A percentile compares a stretch with the other conserved stretches of the same genome.
These are phyloP conservation scores for Hyphodiscus hymeniophilus DNA, from an alignment of 495 filamentous ascomycete genomes.

Conservation along the genomic window DNA sequence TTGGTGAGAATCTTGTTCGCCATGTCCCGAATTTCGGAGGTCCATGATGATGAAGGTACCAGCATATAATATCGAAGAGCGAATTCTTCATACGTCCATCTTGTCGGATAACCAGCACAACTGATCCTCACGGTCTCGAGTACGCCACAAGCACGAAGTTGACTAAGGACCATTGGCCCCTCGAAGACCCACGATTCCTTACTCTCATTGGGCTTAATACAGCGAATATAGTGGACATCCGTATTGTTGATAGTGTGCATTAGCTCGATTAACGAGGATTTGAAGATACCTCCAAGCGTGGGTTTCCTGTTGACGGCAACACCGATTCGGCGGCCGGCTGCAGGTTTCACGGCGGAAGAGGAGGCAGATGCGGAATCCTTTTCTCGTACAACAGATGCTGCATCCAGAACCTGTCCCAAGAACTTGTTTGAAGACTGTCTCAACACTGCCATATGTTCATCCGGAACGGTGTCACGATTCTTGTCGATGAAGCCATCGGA, in stretches of 20 bases:
- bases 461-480: slow-evolving; percentile 96
- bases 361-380: slow-evolving; percentile 64
- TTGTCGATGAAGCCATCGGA: slow-evolving; percentile 99
- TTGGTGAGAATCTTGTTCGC: slow-evolving; percentile 84
- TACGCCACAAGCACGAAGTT: slow-evolving; percentile 96
- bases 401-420: slow-evolving; percentile 74
- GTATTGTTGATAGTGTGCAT: slow-evolving; percentile 98
- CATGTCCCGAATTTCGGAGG: slow-evolving; percentile 86
- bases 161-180: slow-evolving; percentile 96
- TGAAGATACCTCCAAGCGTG: slow-evolving; percentile 96
- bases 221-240: slow-evolving; percentile 98
- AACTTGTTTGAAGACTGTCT: slow-evolving; percentile 79
- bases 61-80: slow-evolving; percentile 98
- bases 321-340: slow-evolving; percentile 73
- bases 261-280: slow-evolving; percentile 93
- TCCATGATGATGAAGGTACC: slow-evolving; percentile 85
- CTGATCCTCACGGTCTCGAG: slow-evolving; percentile 97
- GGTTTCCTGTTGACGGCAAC: slow-evolving; percentile 93
- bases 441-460: slow-evolving; percentile 94
- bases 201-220: slow-evolving; percentile 98
- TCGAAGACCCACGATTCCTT: slow-evolving; percentile 98
- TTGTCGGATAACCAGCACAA: slow-evolving; percentile 93
- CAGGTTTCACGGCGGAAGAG: slow-evolving; percentile 60
- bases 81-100: slow-evolving; percentile 99
- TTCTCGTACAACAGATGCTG: slow-evolving; percentile 78